Base-by-base conservation (phyloP, 2,329 filamentous ascomycete genomes). In the Calonectria multiphialidica region DNA sequence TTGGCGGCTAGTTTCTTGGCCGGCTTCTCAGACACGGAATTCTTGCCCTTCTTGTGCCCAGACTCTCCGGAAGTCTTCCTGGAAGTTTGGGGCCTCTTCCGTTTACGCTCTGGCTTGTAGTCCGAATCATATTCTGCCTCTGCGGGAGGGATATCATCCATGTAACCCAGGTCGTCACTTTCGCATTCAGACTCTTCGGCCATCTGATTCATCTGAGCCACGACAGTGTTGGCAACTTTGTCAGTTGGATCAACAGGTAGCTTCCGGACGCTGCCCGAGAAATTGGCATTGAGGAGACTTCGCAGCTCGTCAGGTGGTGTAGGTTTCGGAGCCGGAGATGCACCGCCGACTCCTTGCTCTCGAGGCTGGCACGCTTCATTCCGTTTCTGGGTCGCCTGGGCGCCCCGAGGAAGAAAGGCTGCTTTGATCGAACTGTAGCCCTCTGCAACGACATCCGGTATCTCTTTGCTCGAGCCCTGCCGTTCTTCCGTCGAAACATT, bases 101-200 rank as follows among this genome's bases (percentile, higher is more conserved):
- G 30, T 5, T 44, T 68, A 25, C 47, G 30, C 5, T 66, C 73
- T 1, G 77, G 77, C 5, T 57, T 55, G 23, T 78, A 78, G 8
- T 73, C 66, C 0, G 50, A 68, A 47, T 78, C 77, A 3, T 75
- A 70, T 25, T 78, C 76, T 0, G 76, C 62, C 28, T 76, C 74
- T 4, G 68, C 71, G 3, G 71, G 44, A 1, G 30, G 44, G 13
- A 74, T 21, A 10, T 13, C n/a, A 47, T 59, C 53, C 16, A 49
- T n/a, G 33, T 42, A 18, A 12, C 30, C 8, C 21, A 40, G 21
- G n/a, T 9, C 37, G 28, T 64, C 64, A 37, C 53, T 25, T 64
- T 67, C 55, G 16, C 49, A 44, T 4, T 44, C 33, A 3, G 25
- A 23, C 9, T 21, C 49, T 3, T 49, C 21, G 2, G 53, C 61